Evolutionary conservation across 1,139 yeast species (phyloP), one percentile per base, ranked within the genome.

Genomic region (Nadsonia commutata): DNA sequence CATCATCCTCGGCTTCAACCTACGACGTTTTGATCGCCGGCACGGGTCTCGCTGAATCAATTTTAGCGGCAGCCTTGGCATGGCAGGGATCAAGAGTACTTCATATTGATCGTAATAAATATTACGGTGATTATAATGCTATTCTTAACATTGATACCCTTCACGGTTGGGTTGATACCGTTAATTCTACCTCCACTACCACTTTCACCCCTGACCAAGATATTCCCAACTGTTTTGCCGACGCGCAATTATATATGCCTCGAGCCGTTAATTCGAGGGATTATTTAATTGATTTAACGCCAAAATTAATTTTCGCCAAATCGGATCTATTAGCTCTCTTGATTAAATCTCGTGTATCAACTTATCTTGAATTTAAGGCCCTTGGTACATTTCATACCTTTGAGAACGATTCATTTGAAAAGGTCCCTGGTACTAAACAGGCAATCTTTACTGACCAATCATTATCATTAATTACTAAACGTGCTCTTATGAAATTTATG

Each of bases 71-170:
- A 3, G 90, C 97, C 0, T 68, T 90, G 45, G 81, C 96, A 16
- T 90, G 98, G 97, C 95, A 85, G 56, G 97, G 97, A 13, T 79
- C 90, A 17, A 78, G 72, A 50, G 96, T 90, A 17, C 68, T 90
- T 44, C 98, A 90, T 59, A 76, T 90, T 40, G 98, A 90, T 59
- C 68, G 76, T 45, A 80, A 84, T 55, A 71, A 74, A 36, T 80
- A 82, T 59, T 90, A 90, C 56, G 99, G 98, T 11, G 97, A 86
- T 58, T 71, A 80, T 42, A 72, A 79, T 39, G 88, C 96, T 3
- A 82, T 95, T 13, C 65, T 90, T 47, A 81, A 94, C 20, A 76
- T 85, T 42, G 94, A 84, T 53, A 95, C 88, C 61, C 63, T 86
- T 51, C 78, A 80, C 56, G 67, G 70, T 43, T 86, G 97, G 95